A percentile compares a stretch with the other conserved stretches of the same genome.
Conservation (phyloP, 1,284 basidiomycete genomes). For the Cutaneotrichosporon sp. region DNA sequence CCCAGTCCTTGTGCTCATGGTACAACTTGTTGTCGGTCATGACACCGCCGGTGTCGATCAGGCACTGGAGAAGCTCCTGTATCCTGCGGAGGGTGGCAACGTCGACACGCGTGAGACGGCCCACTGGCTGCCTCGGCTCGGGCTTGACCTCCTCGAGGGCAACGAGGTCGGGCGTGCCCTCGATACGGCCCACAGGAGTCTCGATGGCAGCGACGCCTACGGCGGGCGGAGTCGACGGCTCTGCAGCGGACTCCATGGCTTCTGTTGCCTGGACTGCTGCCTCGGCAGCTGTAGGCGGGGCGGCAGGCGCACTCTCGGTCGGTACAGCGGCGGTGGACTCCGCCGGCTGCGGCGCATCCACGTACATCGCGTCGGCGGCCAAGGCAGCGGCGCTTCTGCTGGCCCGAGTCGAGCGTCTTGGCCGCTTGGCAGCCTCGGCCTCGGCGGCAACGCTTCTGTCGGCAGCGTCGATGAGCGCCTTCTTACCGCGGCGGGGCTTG, state of each 20-base stretch:
- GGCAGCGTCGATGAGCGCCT: background rate
- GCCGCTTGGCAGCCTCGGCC: background rate
- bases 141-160: slow-evolving; percentile 1
- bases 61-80: slow-evolving; percentile 39
- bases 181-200: background rate
- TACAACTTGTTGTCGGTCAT: slow-evolving; percentile 30
- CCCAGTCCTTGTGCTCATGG: slow-evolving; percentile 36
- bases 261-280: background rate
- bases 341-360: background rate
- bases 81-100: slow-evolving; percentile 31
- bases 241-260: background rate
- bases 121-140: background rate
- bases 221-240: background rate
- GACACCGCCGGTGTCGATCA: slow-evolving; percentile 36
- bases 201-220: background rate
- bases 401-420: background rate
- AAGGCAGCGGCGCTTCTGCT: background rate
- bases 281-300: background rate
- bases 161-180: slow-evolving; percentile 10
- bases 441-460: background rate
- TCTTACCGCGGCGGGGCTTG: background rate
- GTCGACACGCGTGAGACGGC: slow-evolving; percentile 28
- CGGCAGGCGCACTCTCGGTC: background rate
- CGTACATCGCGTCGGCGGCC: background rate
- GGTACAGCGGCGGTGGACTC: background rate